Evolutionary conservation across 1,139 yeast species (phyloP).

Genomic region (Scheffersomyces lignicola): DNA sequence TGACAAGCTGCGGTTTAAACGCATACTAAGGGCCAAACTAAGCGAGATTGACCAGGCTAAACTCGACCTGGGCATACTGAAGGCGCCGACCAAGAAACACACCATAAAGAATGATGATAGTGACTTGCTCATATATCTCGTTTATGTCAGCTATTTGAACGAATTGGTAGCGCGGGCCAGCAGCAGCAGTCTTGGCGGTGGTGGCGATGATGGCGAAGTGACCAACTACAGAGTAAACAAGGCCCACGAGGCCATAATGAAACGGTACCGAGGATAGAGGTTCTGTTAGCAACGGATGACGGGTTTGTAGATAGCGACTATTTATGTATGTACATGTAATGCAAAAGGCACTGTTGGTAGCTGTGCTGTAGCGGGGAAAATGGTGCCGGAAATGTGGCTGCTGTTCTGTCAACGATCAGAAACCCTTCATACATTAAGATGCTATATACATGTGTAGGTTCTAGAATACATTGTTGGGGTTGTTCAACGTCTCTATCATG

Average conservation of each 20-base stretch:
- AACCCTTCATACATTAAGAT: too few species aligned
- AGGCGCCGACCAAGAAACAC: background rate
- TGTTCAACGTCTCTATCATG: slow-evolving; percentile 51
- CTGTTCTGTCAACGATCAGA: too few species aligned
- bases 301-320: background rate
- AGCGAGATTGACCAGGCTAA: slow-evolving; percentile 2
- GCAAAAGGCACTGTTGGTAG: too few species aligned
- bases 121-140: slow-evolving; percentile 47
- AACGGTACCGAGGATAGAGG: slow-evolving; percentile 27
- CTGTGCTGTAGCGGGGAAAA: too few species aligned
- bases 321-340: slow-evolving; percentile 5
- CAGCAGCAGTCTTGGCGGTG: slow-evolving; percentile 8
- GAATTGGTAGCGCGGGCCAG: slow-evolving; percentile 25
- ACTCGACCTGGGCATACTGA: slow-evolving; percentile 2
- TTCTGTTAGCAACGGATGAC: background rate
- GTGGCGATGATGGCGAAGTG: slow-evolving; percentile 11
- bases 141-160: slow-evolving; percentile 47
- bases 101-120: slow-evolving; percentile 36
- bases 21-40: slow-evolving; percentile 13
- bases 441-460: background rate
- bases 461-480: slow-evolving; percentile 33
- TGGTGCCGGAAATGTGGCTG: too few species aligned
- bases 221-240: slow-evolving; percentile 16
- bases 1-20: slow-evolving; percentile 19
- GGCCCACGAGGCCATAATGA: slow-evolving; percentile 23